Evolutionary conservation across 2,329 filamentous ascomycete genomes (phyloP).

Genomic region (Ophiostoma australiae): DNA sequence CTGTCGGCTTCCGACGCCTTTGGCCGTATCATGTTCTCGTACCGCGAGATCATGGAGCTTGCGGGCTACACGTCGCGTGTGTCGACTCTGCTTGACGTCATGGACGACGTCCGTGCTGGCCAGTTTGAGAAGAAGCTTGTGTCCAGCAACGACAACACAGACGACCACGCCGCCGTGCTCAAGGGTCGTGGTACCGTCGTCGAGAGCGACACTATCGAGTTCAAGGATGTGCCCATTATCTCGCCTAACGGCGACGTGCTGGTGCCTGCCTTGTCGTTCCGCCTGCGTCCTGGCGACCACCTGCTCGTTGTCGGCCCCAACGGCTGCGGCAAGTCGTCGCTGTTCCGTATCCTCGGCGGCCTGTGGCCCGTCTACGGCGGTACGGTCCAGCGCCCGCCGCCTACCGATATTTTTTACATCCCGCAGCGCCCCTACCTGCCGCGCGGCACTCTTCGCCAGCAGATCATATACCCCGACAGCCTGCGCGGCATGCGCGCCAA

Average conservation of each 20-base stretch:
- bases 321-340: conserved; percentile 90
- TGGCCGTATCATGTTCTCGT: conserved; percentile 93
- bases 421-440: conserved; percentile 93
- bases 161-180: conserved; percentile 77
- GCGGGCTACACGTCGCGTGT: conserved; percentile 94
- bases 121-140: conserved; percentile 96
- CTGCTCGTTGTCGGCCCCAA: conserved; percentile 94
- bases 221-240: conserved; percentile 83
- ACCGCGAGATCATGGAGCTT: conserved; percentile 93
- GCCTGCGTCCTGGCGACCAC: conserved; percentile 79
- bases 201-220: conserved; percentile 79
- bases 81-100: conserved; percentile 81
- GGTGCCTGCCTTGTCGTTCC: conserved; percentile 78
- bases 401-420: conserved; percentile 95
- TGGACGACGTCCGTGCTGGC: conserved; percentile 85
- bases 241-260: conserved; percentile 94
- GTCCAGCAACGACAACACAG: conserved; percentile 74
- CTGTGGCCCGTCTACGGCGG: conserved; percentile 98
- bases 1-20: conserved; percentile 93
- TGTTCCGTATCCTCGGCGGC: conserved; percentile 94
- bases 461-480: conserved; percentile 93
- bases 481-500: conserved; percentile 81
- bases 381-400: conserved; percentile 83
- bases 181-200: conserved; percentile 74
- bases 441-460: conserved; percentile 85